These are phyloP conservation scores for Stagonosporopsis cucurbitacearum DNA, from an alignment of 2,329 filamentous ascomycete species.

Conservation along the genomic window DNA sequence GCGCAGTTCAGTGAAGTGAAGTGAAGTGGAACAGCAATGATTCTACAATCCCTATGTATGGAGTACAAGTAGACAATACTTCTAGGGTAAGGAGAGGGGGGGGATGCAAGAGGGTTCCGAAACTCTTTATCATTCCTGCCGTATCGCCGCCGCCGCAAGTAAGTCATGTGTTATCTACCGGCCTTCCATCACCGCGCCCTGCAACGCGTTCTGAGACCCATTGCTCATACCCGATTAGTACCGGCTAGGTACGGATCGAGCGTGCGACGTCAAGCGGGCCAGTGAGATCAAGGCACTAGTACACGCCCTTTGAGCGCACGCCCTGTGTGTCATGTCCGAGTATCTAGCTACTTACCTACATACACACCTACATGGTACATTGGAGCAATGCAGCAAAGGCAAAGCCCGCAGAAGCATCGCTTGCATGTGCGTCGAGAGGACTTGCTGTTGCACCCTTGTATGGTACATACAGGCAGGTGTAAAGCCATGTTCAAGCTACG, in stretches of 20 bases:
- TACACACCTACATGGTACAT: too few species aligned
- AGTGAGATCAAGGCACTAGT: slow-evolving; percentile 9
- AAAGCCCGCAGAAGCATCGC: not conserved
- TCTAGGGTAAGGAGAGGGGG: too few species aligned
- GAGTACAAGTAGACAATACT: not conserved
- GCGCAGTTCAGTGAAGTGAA: too few species aligned
- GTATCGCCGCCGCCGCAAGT: slow-evolving; percentile 6
- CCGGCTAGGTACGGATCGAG: slow-evolving; percentile 45
- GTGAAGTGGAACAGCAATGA: not conserved
- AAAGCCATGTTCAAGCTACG: slow-evolving; percentile 24
- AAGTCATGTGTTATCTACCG: slow-evolving; percentile 12
- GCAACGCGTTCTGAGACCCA: slow-evolving; percentile 25
- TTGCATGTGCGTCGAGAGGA: too few species aligned
- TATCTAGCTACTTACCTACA: too few species aligned
- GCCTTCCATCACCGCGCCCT: slow-evolving; percentile 26
- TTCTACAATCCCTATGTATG: not conserved
- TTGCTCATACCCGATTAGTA: slow-evolving; percentile 27
- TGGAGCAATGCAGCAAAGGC: not conserved
- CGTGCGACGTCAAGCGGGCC: slow-evolving; percentile 29
- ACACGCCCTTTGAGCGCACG: slow-evolving; percentile 11
- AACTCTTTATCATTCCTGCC: slow-evolving; percentile 15
- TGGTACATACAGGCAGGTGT: slow-evolving; percentile 4
- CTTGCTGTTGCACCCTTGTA: not conserved
- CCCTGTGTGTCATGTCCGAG: slow-evolving; percentile 23
- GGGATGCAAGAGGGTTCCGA: slow-evolving; percentile 10